Evolutionary conservation across 2,329 filamentous ascomycete species (phyloP).

Genomic region (Aureobasidium musti): DNA sequence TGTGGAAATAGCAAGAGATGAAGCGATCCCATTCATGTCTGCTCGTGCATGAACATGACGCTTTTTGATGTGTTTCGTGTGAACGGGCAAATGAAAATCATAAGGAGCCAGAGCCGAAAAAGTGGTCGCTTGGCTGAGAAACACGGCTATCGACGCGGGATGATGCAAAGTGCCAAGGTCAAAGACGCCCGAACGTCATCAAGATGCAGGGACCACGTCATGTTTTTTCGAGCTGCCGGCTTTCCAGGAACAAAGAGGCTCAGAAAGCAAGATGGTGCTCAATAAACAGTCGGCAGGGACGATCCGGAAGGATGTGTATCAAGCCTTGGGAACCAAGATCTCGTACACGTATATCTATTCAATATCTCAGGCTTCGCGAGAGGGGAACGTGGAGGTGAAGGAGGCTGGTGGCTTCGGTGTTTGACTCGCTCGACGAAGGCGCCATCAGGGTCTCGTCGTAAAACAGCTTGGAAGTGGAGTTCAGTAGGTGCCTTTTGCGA

Average conservation of each 20-base stretch:
- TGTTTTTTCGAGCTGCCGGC: slow-evolving; percentile 10
- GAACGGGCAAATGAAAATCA: slow-evolving; percentile 11
- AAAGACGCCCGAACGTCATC: slow-evolving; percentile 14
- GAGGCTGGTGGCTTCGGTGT: not conserved
- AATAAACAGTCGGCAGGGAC: not conserved
- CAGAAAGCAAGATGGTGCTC: slow-evolving; percentile 14
- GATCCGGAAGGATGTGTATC: not conserved
- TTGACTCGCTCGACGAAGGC: slow-evolving; percentile 1
- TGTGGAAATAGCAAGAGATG: not conserved
- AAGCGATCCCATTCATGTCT: not conserved
- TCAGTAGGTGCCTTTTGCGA: slow-evolving; percentile 19
- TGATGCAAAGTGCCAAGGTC: slow-evolving; percentile 21
- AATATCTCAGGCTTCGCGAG: not conserved
- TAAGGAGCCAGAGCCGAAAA: slow-evolving; percentile 14
- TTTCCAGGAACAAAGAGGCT: slow-evolving; percentile 20
- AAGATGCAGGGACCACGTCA: slow-evolving; percentile 20
- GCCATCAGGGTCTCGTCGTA: slow-evolving; percentile 22
- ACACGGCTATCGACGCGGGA: slow-evolving; percentile 27
- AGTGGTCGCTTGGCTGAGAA: slow-evolving; percentile 17
- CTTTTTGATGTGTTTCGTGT: not conserved
- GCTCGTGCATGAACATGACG: slow-evolving; percentile 23
- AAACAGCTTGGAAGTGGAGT: slow-evolving; percentile 20
- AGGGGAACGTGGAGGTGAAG: not conserved
- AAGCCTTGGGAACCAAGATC: slow-evolving; percentile 10
- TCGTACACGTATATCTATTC: not conserved